phyloP scores from a whole-genome alignment of 495 filamentous ascomycete species.

The Tricharina praecox region DNA sequence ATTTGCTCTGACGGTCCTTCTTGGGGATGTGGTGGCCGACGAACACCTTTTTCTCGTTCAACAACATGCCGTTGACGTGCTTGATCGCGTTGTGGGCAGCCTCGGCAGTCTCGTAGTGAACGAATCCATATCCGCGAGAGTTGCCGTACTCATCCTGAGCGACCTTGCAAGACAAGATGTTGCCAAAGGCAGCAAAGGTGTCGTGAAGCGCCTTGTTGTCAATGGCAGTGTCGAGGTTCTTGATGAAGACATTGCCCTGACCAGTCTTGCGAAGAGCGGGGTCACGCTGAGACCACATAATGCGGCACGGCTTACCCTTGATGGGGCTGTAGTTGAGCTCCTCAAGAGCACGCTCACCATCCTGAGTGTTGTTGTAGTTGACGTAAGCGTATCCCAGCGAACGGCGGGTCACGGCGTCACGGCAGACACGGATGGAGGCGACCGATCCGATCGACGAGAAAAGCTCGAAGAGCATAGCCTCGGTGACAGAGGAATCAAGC shows the following conservation, averaged over 20 bases:
- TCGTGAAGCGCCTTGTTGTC: constrained; percentile 99
- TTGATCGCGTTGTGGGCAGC: constrained; percentile 94
- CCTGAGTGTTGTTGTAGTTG: constrained; percentile 95
- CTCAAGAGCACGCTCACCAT: constrained; percentile 95
- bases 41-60: constrained; percentile 99
- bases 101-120: constrained; percentile 99
- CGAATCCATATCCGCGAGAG: constrained; percentile 98
- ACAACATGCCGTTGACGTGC: constrained; percentile 97
- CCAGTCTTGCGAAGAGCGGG: constrained; percentile 97
- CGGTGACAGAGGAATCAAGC: constrained; percentile 90
- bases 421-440: constrained; percentile 98
- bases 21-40: constrained; percentile 98
- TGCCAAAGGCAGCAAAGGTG: constrained; percentile 96
- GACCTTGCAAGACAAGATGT: constrained; percentile 99
- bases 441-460: constrained; percentile 99
- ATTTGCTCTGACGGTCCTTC: constrained; percentile 99
- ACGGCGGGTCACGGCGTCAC: constrained; percentile 94
- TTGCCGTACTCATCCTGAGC: constrained; percentile 89
- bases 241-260: constrained; percentile 99
- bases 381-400: constrained; percentile 99
- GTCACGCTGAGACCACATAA: constrained; percentile 99
- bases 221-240: constrained; percentile 95
- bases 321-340: constrained; percentile 99
- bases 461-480: constrained; percentile 99
- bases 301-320: constrained; percentile 96